Evolutionary conservation across 2,329 filamentous ascomycete genomes (phyloP), one percentile per base, ranked within the genome.

Genomic region (Talaromyces sp.): DNA sequence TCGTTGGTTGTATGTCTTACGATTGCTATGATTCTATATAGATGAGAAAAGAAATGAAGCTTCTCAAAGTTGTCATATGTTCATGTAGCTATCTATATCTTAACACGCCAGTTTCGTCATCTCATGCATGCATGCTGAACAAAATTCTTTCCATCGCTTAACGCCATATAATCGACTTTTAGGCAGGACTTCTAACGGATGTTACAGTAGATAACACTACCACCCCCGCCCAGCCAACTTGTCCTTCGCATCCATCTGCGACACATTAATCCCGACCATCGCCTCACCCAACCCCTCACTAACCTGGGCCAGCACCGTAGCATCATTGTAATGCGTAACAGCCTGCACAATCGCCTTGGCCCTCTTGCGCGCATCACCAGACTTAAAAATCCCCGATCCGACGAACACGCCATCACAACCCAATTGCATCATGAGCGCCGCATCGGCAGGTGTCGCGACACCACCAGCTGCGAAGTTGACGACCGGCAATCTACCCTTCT

Each of bases 381-480:
- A 92, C 87, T 98, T 98, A 87, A 99, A 99, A 79, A 98, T 98
- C 33, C 95, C 95, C 65, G 89, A 93, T 33, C 95, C 95, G 41
- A 99, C 95, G 76, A 99, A 99, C 41, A 99, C 95, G 66, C 95
- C 95, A 75, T 99, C 95, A 75, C 95, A 98, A 67, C 95, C 95
- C 69, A 99, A 84, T 84, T 98, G 94, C 95, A 99, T 99, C 94
- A 99, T 92, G 82, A 99, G 84, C 2, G 95, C 95, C 0, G 95
- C 95, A 79, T 99, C 95, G 0, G 95, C 95, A 0, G 95, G 95
- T 0, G 95, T 99, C n/a, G 95, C 95, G n/a, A 99, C 91, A 65
- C 95, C 95, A n/a, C 95, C 95, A 3, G 95, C 95, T 0, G 95
- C 95, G 72, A 99, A 98, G 84, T 98, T 98, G 69, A 99, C 95